Evolutionary conservation across 2,329 filamentous ascomycete species (phyloP), one percentile per base, ranked within the genome.

Genomic region (Penicillium sp.): DNA sequence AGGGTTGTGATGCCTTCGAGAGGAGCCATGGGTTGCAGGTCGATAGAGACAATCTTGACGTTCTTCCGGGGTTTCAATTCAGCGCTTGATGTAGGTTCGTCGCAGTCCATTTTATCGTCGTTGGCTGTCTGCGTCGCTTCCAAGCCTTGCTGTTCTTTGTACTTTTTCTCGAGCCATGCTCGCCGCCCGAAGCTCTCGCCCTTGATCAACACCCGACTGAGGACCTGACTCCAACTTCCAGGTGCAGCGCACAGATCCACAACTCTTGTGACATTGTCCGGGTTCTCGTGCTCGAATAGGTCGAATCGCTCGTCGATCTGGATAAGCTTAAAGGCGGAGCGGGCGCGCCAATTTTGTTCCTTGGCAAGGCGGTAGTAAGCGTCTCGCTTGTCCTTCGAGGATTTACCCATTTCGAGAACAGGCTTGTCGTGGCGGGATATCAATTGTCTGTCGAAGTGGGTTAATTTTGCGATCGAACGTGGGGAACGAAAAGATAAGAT

Each of bases 301-400:
- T 97, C 90, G 77, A 97, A 99, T 78, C 97, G 91, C 86, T 84
- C 92, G 72, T 99, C 92, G 22, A 99, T 86, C 75, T 99, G 94
- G 11, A 99, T 86, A 22, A 99, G 85, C 76, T 99, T 99, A 80
- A 97, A 99, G 8, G 94, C 94, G 63, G 92, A 96, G 54, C 94
- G 85, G 27, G 94, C 94, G 34, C 94, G 90, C 93, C 94, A 99
- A 61, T 95, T 95, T 80, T 99, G 94, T 75, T 99, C 94, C 77
- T 99, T 99, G 16, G 94, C 94, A 8, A 99, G 89, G 50, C 94
- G 86, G 71, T 99, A 99, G 77, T 99, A 99, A 43, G 92, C 92
- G 74, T 99, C 94, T 49, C 94, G 90, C 78, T 99, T 99, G 71
- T 99, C 94, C 76, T 99, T 99, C 45, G 93, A 97, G 1, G 94